Conservation (phyloP, 1,284 basidiomycete species). For the Malassezia brasiliensis region DNA sequence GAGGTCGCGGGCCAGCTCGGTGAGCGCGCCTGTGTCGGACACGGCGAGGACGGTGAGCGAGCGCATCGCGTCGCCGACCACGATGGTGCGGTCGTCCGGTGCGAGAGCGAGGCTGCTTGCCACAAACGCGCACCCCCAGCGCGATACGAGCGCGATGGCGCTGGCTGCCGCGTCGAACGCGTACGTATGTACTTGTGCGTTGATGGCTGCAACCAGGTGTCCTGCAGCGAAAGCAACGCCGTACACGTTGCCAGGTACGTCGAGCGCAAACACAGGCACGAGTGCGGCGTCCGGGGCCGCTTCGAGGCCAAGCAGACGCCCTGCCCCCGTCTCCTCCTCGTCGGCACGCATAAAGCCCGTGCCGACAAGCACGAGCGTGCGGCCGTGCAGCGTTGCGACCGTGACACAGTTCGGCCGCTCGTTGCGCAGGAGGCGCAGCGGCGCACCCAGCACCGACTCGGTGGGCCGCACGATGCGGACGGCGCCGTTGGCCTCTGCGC, state of each 20-base stretch:
- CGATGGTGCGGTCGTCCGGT: conserved; percentile 20
- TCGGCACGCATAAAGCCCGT: conserved; percentile 26
- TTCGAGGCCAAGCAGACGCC: conserved; percentile 28
- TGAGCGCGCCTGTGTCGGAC: conserved; percentile 19
- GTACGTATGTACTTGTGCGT: conserved; percentile 35
- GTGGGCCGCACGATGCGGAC: conserved; percentile 18
- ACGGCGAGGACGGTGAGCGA: conserved; percentile 39
- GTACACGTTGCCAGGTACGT: conserved; percentile 38
- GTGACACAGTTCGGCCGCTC: conserved; percentile 38
- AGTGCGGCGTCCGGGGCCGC: conserved; percentile 14
- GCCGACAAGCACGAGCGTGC: conserved; percentile 29
- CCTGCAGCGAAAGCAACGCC: conserved; percentile 21
- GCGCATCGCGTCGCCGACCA: conserved; percentile 42
- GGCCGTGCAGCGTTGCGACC: conserved; percentile 12
- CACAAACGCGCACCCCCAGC: conserved; percentile 39
- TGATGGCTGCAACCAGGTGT: conserved; percentile 32
- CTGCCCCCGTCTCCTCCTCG: conserved; percentile 22
- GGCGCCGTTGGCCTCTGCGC: conserved; percentile 10
- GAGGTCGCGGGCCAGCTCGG: conserved; percentile 37
- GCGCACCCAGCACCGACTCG: conserved; percentile 18
- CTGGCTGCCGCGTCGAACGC: conserved; percentile 1
- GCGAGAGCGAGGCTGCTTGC: conserved; percentile 29
- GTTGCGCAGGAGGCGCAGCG: conserved; percentile 22
- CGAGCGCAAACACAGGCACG: conserved; percentile 20
- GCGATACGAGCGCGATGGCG: neutral